Evolutionary conservation across 2,329 filamentous ascomycete species (phyloP).

Genomic region (Talaromyces verruculosus): DNA sequence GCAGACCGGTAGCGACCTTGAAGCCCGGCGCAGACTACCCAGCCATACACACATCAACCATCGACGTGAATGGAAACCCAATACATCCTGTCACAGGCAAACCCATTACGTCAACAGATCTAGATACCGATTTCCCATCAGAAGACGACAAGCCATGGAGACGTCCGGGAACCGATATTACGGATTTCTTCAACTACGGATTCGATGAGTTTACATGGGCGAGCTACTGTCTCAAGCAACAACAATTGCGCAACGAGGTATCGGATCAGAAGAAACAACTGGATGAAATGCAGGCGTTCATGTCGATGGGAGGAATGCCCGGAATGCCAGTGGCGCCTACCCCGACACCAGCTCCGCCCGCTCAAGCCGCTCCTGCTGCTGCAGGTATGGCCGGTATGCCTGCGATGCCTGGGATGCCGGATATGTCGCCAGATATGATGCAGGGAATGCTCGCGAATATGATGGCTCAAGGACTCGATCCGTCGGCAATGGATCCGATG

Average conservation of each 20-base stretch:
- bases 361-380: constrained; percentile 28
- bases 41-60: constrained; percentile 70
- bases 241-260: constrained; percentile 73
- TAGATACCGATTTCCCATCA: constrained; percentile 68
- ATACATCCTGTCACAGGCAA: constrained; percentile 71
- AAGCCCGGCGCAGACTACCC: constrained; percentile 64
- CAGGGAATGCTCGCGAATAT: constrained; percentile 59
- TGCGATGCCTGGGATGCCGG: constrained; percentile 48
- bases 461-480: constrained; percentile 56
- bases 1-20: constrained; percentile 44
- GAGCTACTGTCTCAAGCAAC: constrained; percentile 86
- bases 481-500: constrained; percentile 54
- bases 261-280: constrained; percentile 73
- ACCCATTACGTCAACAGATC: constrained; percentile 77
- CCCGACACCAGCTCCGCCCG: constrained; percentile 29
- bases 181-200: constrained; percentile 98
- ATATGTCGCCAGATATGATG: constrained; percentile 58
- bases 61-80: constrained; percentile 82
- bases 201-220: constrained; percentile 99
- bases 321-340: constrained; percentile 42
- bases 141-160: constrained; percentile 91
- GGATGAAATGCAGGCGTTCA: constrained; percentile 61
- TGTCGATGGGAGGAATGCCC: constrained; percentile 51
- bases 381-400: constrained; percentile 36
- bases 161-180: constrained; percentile 87